Evolutionary conservation across 345 rosid species (phyloP).

Genomic region (Salix koriyanagi): DNA sequence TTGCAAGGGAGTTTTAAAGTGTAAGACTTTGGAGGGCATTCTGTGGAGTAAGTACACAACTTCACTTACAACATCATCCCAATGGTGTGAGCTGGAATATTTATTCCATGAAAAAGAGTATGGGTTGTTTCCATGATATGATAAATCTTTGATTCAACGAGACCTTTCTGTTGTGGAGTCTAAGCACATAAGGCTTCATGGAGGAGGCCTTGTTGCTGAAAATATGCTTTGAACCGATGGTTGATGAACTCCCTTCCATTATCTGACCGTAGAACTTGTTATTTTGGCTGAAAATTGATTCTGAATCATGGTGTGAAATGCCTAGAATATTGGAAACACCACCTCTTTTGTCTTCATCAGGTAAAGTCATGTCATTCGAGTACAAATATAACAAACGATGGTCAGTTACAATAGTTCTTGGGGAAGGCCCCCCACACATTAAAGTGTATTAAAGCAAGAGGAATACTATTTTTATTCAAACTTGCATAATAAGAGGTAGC

Average conservation of each 20-base stretch:
- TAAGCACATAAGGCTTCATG: not conserved
- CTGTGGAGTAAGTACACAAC: not conserved
- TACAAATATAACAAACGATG: slow-evolving; percentile 9
- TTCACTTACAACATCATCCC: not conserved
- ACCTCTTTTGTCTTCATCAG: not conserved
- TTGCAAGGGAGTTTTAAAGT: not conserved
- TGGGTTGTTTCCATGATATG: not conserved
- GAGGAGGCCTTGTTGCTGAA: not conserved
- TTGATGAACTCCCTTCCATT: not conserved
- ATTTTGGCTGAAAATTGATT: not conserved
- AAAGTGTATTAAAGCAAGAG: no score
- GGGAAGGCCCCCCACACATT: no score
- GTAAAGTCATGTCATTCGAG: slow-evolving; percentile 11
- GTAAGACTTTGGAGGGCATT: not conserved
- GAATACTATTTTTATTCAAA: no score
- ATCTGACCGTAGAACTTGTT: not conserved
- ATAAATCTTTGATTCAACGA: not conserved
- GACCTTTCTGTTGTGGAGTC: not conserved
- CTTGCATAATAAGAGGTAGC: no score
- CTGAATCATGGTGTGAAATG: not conserved
- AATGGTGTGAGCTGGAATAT: not conserved
- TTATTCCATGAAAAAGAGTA: not conserved
- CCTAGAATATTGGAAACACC: not conserved
- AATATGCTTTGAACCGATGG: not conserved
- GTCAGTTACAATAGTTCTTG: not conserved